Evolutionary conservation across 2,329 filamentous ascomycete genomes (phyloP), one percentile per base, ranked within the genome.

Genomic region (Ceratocystis harringtonii): DNA sequence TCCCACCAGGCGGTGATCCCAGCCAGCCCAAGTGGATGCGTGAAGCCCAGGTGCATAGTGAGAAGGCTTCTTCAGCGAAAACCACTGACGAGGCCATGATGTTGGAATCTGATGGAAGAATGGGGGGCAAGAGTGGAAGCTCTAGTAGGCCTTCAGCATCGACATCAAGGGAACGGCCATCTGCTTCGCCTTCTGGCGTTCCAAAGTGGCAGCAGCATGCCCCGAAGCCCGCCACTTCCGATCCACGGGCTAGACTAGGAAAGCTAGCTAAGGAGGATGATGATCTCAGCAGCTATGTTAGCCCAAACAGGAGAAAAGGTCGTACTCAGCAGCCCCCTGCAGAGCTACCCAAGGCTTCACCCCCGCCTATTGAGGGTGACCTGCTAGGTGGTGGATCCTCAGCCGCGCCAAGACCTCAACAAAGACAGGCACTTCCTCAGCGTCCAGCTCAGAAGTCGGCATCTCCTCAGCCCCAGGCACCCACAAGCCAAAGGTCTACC

Each of bases 11-110:
- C 3, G 70, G 74, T 17, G 91, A 96, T 71, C 80, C 88, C 1
- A 89, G 74, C 71, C 89, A 96, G 72, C 94, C 94, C 0, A 94
- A 90, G 72, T 99, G 94, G 94, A 96, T 99, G 92, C 85, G 88
- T 70, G 88, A 92, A 66, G 81, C 84, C 2, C 81, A 83, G 55
- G 75, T 78, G 65, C 77, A 80, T 1, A 36, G 61, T 30, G 73
- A 74, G 69, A 76, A 71, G 61, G 28, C 58, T 15, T 10, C 43
- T 17, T 41, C 62, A 15, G 43, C 65, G 15, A 75, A 78, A 22
- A 77, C 81, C 5, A 90, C 87, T 0, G 83, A 89, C 68, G 87
- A 90, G 76, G 91, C 89, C 4, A 78, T 91, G 74, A 87, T 92
- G 84, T 79, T 96, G 1, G 90, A 95, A 71, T 79, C 80, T 30